Percentiles rank a stretch among this genome's conserved stretches.
Conservation (phyloP, 2,329 filamentous ascomycete genomes). For the Pseudogymnoascus sp. region DNA sequence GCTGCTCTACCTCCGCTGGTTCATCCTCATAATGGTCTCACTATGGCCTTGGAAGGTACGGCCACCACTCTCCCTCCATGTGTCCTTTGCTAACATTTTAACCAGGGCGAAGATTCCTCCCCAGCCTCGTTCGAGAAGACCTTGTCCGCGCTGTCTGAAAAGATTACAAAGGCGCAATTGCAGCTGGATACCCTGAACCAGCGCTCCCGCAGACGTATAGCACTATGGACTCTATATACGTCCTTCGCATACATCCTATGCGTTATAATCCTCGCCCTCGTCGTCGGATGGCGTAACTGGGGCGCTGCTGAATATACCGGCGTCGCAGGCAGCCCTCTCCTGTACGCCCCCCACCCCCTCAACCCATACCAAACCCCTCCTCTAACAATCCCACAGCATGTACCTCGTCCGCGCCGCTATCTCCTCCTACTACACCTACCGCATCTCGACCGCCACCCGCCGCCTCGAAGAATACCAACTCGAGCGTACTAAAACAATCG, state of each 20-base stretch:
- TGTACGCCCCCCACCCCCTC: slow-evolving; percentile 46
- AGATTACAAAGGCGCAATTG: slow-evolving; percentile 68
- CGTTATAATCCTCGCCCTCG: slow-evolving; percentile 69
- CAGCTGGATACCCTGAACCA: slow-evolving; percentile 66
- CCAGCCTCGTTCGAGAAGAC: slow-evolving; percentile 90
- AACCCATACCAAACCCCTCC: neutral
- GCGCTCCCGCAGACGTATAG: slow-evolving; percentile 67
- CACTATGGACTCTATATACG: slow-evolving; percentile 84
- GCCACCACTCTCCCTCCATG: slow-evolving; percentile 3
- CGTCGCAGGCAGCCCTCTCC: slow-evolving; percentile 66
- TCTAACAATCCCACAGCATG: slow-evolving; percentile 49
- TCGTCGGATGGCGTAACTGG: slow-evolving; percentile 77
- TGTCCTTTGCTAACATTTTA: slow-evolving; percentile 4
- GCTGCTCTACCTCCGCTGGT: neutral
- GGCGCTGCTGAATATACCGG: slow-evolving; percentile 69
- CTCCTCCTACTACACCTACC: slow-evolving; percentile 69
- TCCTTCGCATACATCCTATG: slow-evolving; percentile 86
- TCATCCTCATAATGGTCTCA: slow-evolving; percentile 56
- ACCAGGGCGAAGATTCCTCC: slow-evolving; percentile 67
- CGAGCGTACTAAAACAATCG: slow-evolving; percentile 79
- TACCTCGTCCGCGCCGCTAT: slow-evolving; percentile 62
- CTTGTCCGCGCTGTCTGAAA: slow-evolving; percentile 70
- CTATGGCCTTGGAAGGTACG: slow-evolving; percentile 78
- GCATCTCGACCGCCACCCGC: slow-evolving; percentile 59
- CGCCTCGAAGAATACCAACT: slow-evolving; percentile 67